A percentile compares a stretch with the other conserved stretches of the same genome.
Conservation (phyloP, 129 eudicot genomes). For the Arctium minus region DNA sequence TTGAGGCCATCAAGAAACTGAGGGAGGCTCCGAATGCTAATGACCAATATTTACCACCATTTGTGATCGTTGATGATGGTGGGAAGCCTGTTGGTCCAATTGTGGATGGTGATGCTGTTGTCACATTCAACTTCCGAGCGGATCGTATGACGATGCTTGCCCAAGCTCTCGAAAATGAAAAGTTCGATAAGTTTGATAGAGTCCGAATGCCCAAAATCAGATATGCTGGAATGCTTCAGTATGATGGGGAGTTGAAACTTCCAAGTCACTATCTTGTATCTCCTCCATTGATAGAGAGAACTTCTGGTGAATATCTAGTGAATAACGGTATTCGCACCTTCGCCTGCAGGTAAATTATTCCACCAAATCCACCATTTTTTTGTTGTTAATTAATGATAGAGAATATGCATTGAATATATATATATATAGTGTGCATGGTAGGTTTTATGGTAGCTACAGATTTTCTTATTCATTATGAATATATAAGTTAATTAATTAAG, state of each 20-base stretch:
- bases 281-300: slow-evolving; percentile 78
- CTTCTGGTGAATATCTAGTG: slow-evolving; percentile 71
- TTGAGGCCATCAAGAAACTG: slow-evolving; percentile 69
- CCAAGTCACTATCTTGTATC: slow-evolving; percentile 71
- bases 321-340: slow-evolving; percentile 63
- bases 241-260: slow-evolving; percentile 81
- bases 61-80: slow-evolving; percentile 63
- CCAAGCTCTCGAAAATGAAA: slow-evolving; percentile 66
- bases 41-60: slow-evolving; percentile 72
- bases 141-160: slow-evolving; percentile 86
- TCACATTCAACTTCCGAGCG: slow-evolving; percentile 68
- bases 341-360: slow-evolving; percentile 63
- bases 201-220: slow-evolving; percentile 67
- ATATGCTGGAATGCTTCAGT: slow-evolving; percentile 85
- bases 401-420: background rate
- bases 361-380: background rate
- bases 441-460: background rate
- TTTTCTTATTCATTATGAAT: background rate
- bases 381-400: background rate
- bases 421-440: no score
- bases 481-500: background rate
- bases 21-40: slow-evolving; percentile 47
- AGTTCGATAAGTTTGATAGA: slow-evolving; percentile 65
- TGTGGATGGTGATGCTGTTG: slow-evolving; percentile 82
- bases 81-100: slow-evolving; percentile 79